phyloP scores from a whole-genome alignment of 768 basidiomycete species.

The Termitomyces sp. region DNA sequence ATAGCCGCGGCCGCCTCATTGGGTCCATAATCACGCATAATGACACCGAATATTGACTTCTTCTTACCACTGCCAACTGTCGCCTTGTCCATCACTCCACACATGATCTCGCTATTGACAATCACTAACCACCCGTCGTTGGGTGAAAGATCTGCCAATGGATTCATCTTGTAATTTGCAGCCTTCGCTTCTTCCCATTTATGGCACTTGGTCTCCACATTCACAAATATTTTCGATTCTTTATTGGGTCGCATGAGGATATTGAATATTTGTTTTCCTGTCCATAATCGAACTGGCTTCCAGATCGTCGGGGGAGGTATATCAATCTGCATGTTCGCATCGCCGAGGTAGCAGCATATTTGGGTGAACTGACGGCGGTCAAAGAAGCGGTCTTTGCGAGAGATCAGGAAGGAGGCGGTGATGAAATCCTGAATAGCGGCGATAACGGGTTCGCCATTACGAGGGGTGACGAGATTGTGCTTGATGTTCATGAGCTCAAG shows the following conservation, averaged over 20 bases:
- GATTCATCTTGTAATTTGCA: conserved; percentile 59
- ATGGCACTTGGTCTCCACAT: conserved; percentile 94
- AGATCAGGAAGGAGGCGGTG: conserved; percentile 94
- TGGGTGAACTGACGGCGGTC: conserved; percentile 94
- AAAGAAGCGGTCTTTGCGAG: conserved; percentile 88
- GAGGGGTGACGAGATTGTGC: conserved; percentile 94
- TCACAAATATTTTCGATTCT: conserved; percentile 76
- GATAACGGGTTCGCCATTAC: conserved; percentile 98
- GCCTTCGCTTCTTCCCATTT: conserved; percentile 75
- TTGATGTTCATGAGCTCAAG: conserved; percentile 97
- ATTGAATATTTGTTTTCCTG: conserved; percentile 98
- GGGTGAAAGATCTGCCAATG: conserved; percentile 81
- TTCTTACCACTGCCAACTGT: conserved; percentile 98
- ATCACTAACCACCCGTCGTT: conserved; percentile 98
- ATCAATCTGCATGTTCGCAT: conserved; percentile 89
- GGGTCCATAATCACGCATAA: conserved; percentile 93
- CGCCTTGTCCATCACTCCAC: conserved; percentile 98
- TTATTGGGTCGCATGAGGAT: conserved; percentile 94
- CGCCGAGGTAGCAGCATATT: conserved; percentile 91
- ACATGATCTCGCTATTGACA: conserved; percentile 98
- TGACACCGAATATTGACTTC: conserved; percentile 98
- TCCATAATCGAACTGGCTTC: conserved; percentile 94
- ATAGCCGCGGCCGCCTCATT: conserved; percentile 93
- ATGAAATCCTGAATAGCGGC: conserved; percentile 99
- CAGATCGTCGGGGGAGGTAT: conserved; percentile 92